Percentiles rank a stretch among this genome's conserved stretches.
phyloP scores from a whole-genome alignment of 352 stramenopile species.

The Globisporangium radiosum region DNA sequence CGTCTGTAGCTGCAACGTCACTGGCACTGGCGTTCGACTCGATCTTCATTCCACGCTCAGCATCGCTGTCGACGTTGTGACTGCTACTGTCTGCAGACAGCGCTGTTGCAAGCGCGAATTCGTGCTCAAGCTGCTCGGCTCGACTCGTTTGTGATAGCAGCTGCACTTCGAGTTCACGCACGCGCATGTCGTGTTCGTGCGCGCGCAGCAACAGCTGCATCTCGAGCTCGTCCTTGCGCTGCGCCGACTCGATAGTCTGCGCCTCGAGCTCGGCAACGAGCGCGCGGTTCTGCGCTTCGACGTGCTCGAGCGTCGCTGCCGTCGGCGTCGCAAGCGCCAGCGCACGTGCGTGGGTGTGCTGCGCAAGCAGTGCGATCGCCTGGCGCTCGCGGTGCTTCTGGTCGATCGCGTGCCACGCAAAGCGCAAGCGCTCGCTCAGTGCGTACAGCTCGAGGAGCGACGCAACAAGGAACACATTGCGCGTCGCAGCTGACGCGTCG shows the following conservation, averaged over 20 bases:
- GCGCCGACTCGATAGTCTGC: slow-evolving; percentile 8
- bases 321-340: neutral
- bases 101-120: slow-evolving; percentile 7
- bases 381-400: slow-evolving; percentile 39
- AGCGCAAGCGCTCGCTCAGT: slow-evolving; percentile 38
- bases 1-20: neutral
- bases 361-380: slow-evolving; percentile 14
- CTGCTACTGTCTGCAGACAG: too few species aligned
- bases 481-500: neutral
- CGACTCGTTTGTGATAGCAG: slow-evolving; percentile 5
- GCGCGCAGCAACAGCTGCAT: slow-evolving; percentile 3
- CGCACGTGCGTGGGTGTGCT: slow-evolving; percentile 4
- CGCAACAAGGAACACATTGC: slow-evolving; percentile 9
- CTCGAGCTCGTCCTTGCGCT: slow-evolving; percentile 12
- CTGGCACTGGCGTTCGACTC: neutral
- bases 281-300: neutral
- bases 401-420: slow-evolving; percentile 38
- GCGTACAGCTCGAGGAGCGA: slow-evolving; percentile 30
- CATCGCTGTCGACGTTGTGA: neutral
- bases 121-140: slow-evolving; percentile 9
- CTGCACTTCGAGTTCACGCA: slow-evolving; percentile 3
- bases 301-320: too few species aligned
- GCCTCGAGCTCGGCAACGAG: slow-evolving; percentile 1
- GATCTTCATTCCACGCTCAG: slow-evolving; percentile 1
- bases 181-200: slow-evolving; percentile 1